Percentiles rank a stretch among this genome's conserved stretches.
Conservation (phyloP, 139 green algal genomes). For the Auxenochlorella pyrenoidosa region DNA sequence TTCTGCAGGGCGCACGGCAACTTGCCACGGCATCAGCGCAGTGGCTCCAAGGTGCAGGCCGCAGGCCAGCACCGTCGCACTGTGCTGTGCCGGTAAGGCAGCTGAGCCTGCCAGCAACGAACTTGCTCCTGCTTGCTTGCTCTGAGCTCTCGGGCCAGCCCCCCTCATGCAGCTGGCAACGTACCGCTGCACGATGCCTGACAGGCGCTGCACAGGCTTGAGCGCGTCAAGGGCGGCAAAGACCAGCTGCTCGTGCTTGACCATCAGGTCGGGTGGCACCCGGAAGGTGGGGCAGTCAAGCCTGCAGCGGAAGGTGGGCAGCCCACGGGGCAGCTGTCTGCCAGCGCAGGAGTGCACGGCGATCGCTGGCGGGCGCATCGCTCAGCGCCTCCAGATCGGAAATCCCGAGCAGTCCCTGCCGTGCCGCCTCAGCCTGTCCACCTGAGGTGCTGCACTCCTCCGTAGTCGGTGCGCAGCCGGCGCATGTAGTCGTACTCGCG, state of each 20-base stretch:
- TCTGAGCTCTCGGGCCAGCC: too few relatives aligned
- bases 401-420: too few relatives aligned
- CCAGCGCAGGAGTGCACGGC: too few relatives aligned
- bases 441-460: background rate
- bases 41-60: background rate
- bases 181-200: background rate
- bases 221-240: constrained; percentile 43
- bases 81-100: background rate
- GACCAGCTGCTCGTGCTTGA: constrained; percentile 32
- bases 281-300: constrained; percentile 47
- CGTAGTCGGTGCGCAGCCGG: background rate
- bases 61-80: background rate
- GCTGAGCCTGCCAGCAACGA: background rate
- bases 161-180: background rate
- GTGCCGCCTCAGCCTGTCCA: too few relatives aligned
- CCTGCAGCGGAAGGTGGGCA: background rate
- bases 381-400: too few relatives aligned
- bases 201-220: constrained; percentile 21
- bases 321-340: too few relatives aligned
- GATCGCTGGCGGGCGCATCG: too few relatives aligned
- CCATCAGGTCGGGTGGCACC: background rate
- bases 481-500: background rate
- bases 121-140: background rate
- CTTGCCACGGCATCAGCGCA: too few relatives aligned
- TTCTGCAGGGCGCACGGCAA: background rate